Conservation (phyloP, 2,329 filamentous ascomycete genomes). For the Endoconidiophora polonica region DNA sequence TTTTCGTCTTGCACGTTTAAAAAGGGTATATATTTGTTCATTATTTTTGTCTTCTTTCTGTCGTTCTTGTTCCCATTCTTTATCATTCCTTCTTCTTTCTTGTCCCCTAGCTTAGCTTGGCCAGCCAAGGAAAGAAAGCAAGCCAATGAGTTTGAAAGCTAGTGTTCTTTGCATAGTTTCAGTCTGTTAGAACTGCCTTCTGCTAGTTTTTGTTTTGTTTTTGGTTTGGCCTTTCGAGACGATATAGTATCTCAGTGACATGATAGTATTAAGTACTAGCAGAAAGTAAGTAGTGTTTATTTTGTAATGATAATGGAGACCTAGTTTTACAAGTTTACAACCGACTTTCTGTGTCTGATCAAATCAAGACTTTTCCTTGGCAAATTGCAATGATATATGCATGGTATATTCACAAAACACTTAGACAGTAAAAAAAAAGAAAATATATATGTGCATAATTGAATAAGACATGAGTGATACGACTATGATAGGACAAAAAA, state of each 20-base stretch:
- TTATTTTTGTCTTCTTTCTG: neutral
- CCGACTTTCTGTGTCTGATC: neutral
- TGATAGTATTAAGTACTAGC: too few species aligned
- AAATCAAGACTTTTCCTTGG: neutral
- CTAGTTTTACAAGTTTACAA: neutral
- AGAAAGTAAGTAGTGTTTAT: neutral
- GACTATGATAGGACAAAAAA: too few species aligned
- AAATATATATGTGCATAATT: neutral
- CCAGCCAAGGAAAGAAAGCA: neutral
- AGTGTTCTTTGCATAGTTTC: too few species aligned
- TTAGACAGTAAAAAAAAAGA: neutral
- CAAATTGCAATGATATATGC: too few species aligned
- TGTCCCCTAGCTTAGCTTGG: neutral
- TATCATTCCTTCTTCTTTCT: neutral
- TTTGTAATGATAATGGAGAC: slow-evolving; percentile 3
- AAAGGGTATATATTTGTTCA: neutral
- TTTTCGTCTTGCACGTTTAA: neutral
- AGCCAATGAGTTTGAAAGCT: neutral
- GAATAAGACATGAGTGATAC: neutral
- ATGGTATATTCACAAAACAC: too few species aligned
- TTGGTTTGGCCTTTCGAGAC: too few species aligned
- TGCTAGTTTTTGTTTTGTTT: too few species aligned
- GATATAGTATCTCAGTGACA: too few species aligned
- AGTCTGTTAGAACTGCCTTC: too few species aligned
- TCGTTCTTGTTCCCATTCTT: neutral